Evolutionary conservation across 805 yeast genomes (phyloP).

Genomic region (Isabelozyma heimii): DNA sequence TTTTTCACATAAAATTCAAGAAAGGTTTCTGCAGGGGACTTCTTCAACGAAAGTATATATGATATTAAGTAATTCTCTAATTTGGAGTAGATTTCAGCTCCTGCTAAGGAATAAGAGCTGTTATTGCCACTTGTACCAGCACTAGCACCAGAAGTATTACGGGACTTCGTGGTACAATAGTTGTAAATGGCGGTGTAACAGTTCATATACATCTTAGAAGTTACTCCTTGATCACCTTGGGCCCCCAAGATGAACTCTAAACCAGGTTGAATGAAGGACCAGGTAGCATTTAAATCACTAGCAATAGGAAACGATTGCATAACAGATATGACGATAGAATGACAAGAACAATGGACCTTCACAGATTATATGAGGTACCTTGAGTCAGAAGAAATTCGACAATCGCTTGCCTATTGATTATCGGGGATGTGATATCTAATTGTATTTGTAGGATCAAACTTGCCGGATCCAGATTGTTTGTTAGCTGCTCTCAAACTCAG

Average conservation of each 20-base stretch:
- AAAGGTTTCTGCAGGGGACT: constrained; percentile 61
- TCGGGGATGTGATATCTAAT: too few relatives aligned
- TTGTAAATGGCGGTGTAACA: constrained; percentile 91
- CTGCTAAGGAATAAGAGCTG: constrained; percentile 58
- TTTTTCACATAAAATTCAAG: constrained; percentile 79
- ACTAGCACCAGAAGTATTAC: constrained; percentile 36
- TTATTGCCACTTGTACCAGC: constrained; percentile 9
- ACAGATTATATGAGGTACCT: background rate
- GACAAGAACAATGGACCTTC: background rate
- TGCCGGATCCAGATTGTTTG: background rate
- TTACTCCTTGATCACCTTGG: constrained; percentile 63
- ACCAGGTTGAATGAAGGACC: constrained; percentile 79
- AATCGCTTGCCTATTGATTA: background rate
- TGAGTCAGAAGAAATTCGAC: too few relatives aligned
- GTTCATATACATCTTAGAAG: constrained; percentile 75
- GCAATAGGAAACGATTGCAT: constrained; percentile 45
- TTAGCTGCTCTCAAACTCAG: background rate
- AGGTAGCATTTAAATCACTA: constrained; percentile 65
- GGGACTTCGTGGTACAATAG: constrained; percentile 80
- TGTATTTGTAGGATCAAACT: background rate
- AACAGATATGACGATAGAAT: background rate
- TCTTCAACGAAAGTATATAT: constrained; percentile 52
- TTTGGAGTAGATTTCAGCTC: constrained; percentile 82
- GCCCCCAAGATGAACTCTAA: constrained; percentile 67
- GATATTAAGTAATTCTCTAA: constrained; percentile 62